These are phyloP conservation scores for Podospora didyma DNA, from an alignment of 495 filamentous ascomycete species.

Conservation along the genomic window DNA sequence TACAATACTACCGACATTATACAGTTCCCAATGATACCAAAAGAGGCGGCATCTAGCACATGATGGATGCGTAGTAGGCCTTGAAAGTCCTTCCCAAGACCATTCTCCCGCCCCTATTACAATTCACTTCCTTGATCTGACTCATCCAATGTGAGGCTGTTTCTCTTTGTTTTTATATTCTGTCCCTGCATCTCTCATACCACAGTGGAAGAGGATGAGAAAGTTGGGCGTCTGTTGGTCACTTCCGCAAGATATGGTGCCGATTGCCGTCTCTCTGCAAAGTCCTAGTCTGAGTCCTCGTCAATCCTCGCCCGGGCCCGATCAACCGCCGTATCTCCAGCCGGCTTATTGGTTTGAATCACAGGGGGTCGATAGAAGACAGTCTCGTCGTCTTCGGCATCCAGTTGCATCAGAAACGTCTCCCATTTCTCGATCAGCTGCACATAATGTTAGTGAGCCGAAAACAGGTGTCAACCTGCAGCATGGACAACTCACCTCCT, in stretches of 20 bases:
- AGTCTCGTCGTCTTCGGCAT: constrained; percentile 83
- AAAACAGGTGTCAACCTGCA: neutral
- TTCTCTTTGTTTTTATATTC: neutral
- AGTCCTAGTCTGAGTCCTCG: constrained; percentile 46
- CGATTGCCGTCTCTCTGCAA: constrained; percentile 6
- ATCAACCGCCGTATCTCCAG: constrained; percentile 47
- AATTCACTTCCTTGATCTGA: neutral
- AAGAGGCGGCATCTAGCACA: neutral
- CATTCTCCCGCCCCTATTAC: neutral
- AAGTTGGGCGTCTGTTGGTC: constrained; percentile 2
- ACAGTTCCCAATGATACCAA: neutral
- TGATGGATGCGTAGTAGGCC: neutral
- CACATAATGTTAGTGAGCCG: constrained; percentile 15
- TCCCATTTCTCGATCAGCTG: constrained; percentile 99
- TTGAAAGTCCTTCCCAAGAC: neutral
- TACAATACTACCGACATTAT: constrained; percentile 2
- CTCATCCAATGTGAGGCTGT: neutral
- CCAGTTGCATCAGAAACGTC: constrained; percentile 91
- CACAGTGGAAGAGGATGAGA: neutral
- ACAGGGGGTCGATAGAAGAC: constrained; percentile 67
- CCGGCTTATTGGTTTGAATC: constrained; percentile 38
- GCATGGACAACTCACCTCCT: constrained; percentile 65
- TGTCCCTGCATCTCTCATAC: neutral
- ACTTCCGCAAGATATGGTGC: constrained; percentile 2
- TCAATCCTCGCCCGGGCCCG: constrained; percentile 47